These are phyloP conservation scores for Coffea eugenioides DNA, from an alignment of 257 asterid genomes.

Conservation along the genomic window DNA sequence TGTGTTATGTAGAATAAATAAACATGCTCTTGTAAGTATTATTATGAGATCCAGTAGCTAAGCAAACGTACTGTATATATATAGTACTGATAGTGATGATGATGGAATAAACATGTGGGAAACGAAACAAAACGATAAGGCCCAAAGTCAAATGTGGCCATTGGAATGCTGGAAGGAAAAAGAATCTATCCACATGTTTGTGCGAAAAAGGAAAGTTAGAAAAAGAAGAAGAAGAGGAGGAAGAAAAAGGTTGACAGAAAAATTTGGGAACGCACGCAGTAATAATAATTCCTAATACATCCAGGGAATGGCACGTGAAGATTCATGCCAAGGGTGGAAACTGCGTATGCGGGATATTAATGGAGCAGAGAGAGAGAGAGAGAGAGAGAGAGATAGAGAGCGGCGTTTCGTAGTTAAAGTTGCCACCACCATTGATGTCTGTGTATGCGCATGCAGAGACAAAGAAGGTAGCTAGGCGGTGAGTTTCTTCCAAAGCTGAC, in stretches of 20 bases:
- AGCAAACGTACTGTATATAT: too few species aligned
- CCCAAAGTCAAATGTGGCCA: not conserved
- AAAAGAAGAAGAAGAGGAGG: too few species aligned
- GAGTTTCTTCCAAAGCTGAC: not conserved
- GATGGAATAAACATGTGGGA: not conserved
- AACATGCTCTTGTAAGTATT: too few species aligned
- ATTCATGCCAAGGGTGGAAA: not conserved
- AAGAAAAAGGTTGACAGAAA: not conserved
- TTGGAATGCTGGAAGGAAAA: not conserved
- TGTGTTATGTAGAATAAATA: too few species aligned
- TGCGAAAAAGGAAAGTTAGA: not conserved
- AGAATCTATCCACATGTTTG: not conserved
- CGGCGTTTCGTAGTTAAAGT: too few species aligned
- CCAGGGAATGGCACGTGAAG: constrained; percentile 16
- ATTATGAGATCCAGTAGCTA: too few species aligned
- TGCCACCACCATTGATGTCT: not conserved
- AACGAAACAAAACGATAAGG: not conserved
- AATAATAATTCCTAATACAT: not conserved
- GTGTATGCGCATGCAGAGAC: not conserved
- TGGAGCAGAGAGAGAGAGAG: not conserved
- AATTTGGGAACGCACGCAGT: too few species aligned
- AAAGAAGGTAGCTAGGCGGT: not conserved
- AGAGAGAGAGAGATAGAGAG: not conserved
- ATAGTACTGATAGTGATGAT: too few species aligned
- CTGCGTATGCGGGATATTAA: not conserved